Evolutionary conservation across 805 yeast genomes (phyloP), one percentile per base, ranked within the genome.

Genomic region (Cyberlindnera maritima): DNA sequence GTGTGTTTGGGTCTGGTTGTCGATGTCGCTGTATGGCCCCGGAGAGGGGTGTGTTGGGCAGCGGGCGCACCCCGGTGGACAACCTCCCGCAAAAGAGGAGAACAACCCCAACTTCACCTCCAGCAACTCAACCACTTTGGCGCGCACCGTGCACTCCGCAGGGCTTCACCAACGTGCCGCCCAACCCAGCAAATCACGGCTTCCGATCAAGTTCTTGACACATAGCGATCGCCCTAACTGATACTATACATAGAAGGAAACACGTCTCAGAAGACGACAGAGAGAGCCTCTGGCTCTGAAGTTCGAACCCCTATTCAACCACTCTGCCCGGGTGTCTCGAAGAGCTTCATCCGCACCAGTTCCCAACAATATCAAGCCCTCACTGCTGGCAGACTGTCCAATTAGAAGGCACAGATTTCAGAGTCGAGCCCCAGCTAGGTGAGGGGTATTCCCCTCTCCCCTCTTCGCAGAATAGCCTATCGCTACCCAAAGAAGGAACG

Each of bases 31-130:
- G n/a, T 28, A 28, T 7, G 31, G n/a, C 31, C 13, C 31, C 13
- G n/a, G n/a, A 13, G 31, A 28, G n/a, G n/a, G 31, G 31, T 28
- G 31, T 28, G 14, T 11, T 28, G 31, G 7, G 31, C n/a, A 14
- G 31, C 4, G 31, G 31, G 31, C 13, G 31, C 31, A 28, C 31
- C 31, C 32, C 49, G 49, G 49, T 34, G 41, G 28, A 46, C 49
- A 46, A 31, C 23, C 34, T 28, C 45, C 49, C 46, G 40, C 34
- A 32, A 36, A 36, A 36, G 39, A 36, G 39, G 40, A 37, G 40
- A 37, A 26, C 40, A 37, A 18, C 37, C 19, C 37, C 37, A 12
- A 14, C 50, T 48, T 49, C 53, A 49, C 38, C 50, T 46, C 40
- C 44, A 43, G 49, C 53, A 52, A 44, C 49, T 35, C 39, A 41